Evolutionary conservation across 306 rosid genomes (phyloP), one percentile per base, ranked within the genome.

Genomic region (Cucumis hystrix): DNA sequence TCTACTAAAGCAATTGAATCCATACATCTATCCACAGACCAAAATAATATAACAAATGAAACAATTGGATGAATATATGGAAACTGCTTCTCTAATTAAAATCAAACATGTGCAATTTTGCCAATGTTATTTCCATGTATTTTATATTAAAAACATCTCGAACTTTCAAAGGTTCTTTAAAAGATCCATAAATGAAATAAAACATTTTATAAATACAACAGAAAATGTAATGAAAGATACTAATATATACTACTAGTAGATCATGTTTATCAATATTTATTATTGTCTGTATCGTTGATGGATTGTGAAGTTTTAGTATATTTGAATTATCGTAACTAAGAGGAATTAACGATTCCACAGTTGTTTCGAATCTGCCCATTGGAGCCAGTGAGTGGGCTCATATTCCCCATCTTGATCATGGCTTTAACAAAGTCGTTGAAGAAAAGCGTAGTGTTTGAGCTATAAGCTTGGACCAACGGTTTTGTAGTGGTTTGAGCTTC

Each of bases 351-450:
- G 11, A 80, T 86, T 79, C 97, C 83, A 74, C 97, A 95, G 18
- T 83, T 95, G 80, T 78, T 87, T 79, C 97, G 82, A 76, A 95
- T 89, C 90, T 95, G 82, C 65, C 98, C 97, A 77, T 72, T 77
- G 49, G 97, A 82, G 14, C 96, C 96, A 2, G 87, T 88, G 54
- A 87, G 87, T 1, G 91, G 91, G 59, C 77, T 83, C 3, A 88
- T 88, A 67, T 86, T 95, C 20, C 89, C 98, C 98, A 95, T 92
- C 74, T 68, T 95, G 81, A 90, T 84, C 97, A 95, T 90, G 75
- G 97, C 86, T 58, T 80, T 88, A 2, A 17, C 87, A 78, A 95
- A 95, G 77, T 92, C 96, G 7, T 5, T 37, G 39, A 78, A 68
- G 90, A 90, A 95, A 62, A 80, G 92, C 9, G 55, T n/a, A 23